Percentiles rank a stretch among this genome's conserved stretches.
Conservation (phyloP, 2,329 filamentous ascomycete species). For the Epichloe gansuensis region DNA sequence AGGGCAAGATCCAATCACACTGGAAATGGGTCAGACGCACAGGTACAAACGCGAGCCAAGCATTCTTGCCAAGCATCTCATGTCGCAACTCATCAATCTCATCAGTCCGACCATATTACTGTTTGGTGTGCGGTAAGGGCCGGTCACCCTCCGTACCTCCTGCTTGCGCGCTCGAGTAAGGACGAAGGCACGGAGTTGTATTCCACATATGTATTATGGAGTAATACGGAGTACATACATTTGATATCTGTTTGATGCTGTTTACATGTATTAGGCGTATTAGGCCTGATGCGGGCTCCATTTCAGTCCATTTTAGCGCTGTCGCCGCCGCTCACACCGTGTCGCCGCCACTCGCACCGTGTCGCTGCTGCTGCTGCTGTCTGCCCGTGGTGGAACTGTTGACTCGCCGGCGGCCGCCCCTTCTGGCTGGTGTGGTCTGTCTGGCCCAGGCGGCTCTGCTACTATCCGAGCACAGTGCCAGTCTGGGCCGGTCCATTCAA, state of each 20-base stretch:
- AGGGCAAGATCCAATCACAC: background rate
- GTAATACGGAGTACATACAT: too few species aligned
- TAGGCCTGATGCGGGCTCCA: background rate
- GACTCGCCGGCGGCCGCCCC: too few species aligned
- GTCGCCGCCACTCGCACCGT: background rate
- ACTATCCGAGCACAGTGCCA: constrained; percentile 1
- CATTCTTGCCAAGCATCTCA: background rate
- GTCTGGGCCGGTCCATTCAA: background rate
- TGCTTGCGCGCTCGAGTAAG: background rate
- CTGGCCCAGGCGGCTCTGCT: background rate
- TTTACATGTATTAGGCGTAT: background rate
- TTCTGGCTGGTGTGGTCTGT: background rate
- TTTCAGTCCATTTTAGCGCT: background rate
- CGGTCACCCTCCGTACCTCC: too few species aligned
- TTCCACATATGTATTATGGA: too few species aligned
- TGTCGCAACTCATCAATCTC: background rate
- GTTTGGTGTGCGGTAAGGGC: too few species aligned
- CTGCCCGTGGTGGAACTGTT: too few species aligned
- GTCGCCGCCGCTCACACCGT: background rate
- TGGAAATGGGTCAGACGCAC: background rate
- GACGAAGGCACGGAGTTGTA: background rate
- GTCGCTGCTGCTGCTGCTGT: background rate
- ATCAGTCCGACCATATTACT: background rate
- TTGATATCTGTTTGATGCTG: too few species aligned
- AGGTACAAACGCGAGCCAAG: background rate